Evolutionary conservation across 305 asterid species (phyloP), one percentile per base, ranked within the genome.

Genomic region (Fraxinus floribunda): DNA sequence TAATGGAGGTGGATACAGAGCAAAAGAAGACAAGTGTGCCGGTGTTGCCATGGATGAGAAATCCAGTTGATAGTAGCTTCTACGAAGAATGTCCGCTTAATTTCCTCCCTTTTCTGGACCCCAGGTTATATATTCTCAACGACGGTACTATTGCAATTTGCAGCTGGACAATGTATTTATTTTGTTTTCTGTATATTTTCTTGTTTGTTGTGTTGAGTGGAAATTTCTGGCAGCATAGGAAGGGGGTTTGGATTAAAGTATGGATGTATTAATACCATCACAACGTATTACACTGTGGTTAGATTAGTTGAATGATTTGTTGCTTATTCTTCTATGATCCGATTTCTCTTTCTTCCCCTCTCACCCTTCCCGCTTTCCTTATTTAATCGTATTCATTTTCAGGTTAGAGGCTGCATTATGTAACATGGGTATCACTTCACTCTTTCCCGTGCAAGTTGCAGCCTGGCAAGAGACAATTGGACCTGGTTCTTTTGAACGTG

Each of bases 401-500:
- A 94, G 98, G 92, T 84, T 93, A 86, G 90, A 83, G 88, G 89
- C 64, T 76, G 92, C 94, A 81, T 86, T 93, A 84, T 86, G 83
- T 73, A 89, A 83, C 22, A 90, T 88, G 96, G 92, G 93, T 8
- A 86, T 91, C 83, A 83, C 83, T 78, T 91, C 95, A 24, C 89
- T 95, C 77, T 94, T 93, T 84, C 96, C 97, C 0, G 97, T 92
- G 83, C 99, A 93, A 91, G 88, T 92, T 82, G 91, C 93, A 57
- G 96, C 90, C 20, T 94, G 98, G 99, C 97, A 93, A 16, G 98
- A 94, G 89, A 94, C 98, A 9, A 87, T 92, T 77, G 98, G 98
- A 55, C 98, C 98, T 66, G 98, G 98, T 80, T 94, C 90, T 35
- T 95, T 92, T 38, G 91, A 88, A 78, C 89, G 99, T 57, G 99